Evolutionary conservation across 2,329 filamentous ascomycete genomes (phyloP).

Genomic region (Clarireedia paspali): DNA sequence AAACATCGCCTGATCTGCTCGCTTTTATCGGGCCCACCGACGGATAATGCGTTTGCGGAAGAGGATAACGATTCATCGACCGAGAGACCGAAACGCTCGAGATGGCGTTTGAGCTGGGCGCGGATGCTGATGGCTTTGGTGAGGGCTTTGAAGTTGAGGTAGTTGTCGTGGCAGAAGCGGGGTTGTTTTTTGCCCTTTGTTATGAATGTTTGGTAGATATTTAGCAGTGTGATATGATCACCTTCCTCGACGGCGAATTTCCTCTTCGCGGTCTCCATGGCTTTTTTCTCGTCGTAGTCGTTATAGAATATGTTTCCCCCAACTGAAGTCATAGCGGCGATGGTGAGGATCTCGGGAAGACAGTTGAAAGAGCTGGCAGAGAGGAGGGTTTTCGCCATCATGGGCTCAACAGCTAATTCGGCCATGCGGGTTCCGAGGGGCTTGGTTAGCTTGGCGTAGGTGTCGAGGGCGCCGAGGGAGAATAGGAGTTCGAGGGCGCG

Average conservation of each 20-base stretch:
- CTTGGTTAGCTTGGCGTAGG: constrained; percentile 82
- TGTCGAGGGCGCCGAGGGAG: constrained; percentile 77
- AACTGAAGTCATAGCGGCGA: constrained; percentile 88
- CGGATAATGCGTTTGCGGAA: constrained; percentile 29
- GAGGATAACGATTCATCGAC: constrained; percentile 54
- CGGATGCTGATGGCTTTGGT: constrained; percentile 77
- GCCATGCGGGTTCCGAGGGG: constrained; percentile 89
- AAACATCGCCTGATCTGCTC: constrained; percentile 80
- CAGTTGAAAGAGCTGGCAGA: constrained; percentile 69
- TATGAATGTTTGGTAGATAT: constrained; percentile 86
- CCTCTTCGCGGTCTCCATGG: constrained; percentile 63
- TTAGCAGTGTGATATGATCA: constrained; percentile 85
- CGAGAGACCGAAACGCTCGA: constrained; percentile 74
- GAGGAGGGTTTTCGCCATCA: constrained; percentile 87
- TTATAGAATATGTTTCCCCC: constrained; percentile 78
- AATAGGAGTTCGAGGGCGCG: constrained; percentile 84
- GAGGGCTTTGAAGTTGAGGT: constrained; percentile 81
- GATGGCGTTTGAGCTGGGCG: constrained; percentile 75
- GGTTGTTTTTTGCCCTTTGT: constrained; percentile 75
- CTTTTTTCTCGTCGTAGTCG: constrained; percentile 68
- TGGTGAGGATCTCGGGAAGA: constrained; percentile 77
- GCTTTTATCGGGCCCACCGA: constrained; percentile 42
- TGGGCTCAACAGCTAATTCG: constrained; percentile 85
- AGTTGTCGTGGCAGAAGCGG: constrained; percentile 80
- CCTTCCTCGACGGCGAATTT: constrained; percentile 90